Percentiles rank a stretch among this genome's conserved stretches.
phyloP scores from a whole-genome alignment of 768 basidiomycete species.

The Lactarius sp. region DNA sequence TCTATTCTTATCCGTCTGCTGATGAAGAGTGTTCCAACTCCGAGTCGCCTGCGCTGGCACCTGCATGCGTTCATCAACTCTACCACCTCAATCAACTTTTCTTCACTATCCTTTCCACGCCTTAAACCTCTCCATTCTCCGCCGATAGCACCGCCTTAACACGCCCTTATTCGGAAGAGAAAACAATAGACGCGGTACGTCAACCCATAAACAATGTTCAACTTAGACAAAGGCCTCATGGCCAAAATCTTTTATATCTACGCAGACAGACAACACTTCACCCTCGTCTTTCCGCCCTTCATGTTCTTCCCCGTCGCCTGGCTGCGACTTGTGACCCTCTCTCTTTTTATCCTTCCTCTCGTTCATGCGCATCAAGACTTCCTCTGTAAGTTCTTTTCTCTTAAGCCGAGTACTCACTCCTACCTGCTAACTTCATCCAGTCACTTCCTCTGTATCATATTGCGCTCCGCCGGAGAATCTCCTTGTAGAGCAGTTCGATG shows the following conservation, averaged over 20 bases:
- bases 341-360: constrained; percentile 37
- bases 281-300: constrained; percentile 32
- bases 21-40: background rate
- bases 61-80: constrained; percentile 10
- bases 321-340: constrained; percentile 52
- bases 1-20: too few species aligned
- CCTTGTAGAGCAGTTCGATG: constrained; percentile 72
- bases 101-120: background rate
- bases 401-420: background rate
- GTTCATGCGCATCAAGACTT: constrained; percentile 48
- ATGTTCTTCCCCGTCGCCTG: constrained; percentile 71
- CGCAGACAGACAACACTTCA: background rate
- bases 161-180: constrained; percentile 9
- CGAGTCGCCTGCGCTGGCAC: background rate
- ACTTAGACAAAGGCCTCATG: constrained; percentile 21
- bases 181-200: constrained; percentile 22
- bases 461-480: constrained; percentile 76
- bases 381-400: constrained; percentile 48
- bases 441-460: constrained; percentile 85
- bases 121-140: constrained; percentile 2
- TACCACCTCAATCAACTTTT: background rate
- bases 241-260: constrained; percentile 21
- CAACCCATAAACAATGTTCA: constrained; percentile 24
- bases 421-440: constrained; percentile 36
- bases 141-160: background rate